Percentiles rank a stretch among this genome's conserved stretches.
These are phyloP conservation scores for Erythrobasidium hasegawianum DNA, from an alignment of 1,284 basidiomycete genomes.

Conservation along the genomic window DNA sequence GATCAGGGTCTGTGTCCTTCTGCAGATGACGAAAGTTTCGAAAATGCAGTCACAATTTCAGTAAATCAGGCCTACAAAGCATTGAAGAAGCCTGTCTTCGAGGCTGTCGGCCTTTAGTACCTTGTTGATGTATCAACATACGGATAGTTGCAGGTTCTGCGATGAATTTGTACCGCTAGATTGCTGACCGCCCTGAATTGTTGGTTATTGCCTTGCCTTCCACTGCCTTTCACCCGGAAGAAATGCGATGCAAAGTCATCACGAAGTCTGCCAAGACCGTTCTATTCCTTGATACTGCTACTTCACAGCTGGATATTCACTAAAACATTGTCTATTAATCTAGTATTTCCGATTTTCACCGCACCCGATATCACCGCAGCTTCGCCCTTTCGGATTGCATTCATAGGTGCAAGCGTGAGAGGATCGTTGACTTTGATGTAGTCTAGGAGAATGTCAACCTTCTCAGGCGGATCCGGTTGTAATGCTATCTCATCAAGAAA, in stretches of 20 bases:
- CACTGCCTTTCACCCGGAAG: too few relatives aligned
- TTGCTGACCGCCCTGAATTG: too few relatives aligned
- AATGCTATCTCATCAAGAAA: slow-evolving; percentile 49
- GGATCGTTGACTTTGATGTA: slow-evolving; percentile 88
- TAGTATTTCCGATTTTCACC: slow-evolving; percentile 77
- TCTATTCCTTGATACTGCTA: too few relatives aligned
- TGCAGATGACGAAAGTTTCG: slow-evolving; percentile 29
- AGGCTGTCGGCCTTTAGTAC: too few relatives aligned
- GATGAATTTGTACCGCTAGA: too few relatives aligned
- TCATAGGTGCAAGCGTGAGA: slow-evolving; percentile 58
- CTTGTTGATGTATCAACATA: not conserved
- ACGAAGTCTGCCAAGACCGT: too few relatives aligned
- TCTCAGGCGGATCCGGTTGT: slow-evolving; percentile 45
- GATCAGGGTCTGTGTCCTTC: not conserved
- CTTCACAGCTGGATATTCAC: slow-evolving; percentile 52
- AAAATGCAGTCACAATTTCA: slow-evolving; percentile 15
- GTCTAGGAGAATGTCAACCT: slow-evolving; percentile 65
- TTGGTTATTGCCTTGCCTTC: too few relatives aligned
- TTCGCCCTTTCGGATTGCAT: slow-evolving; percentile 42
- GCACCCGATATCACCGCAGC: slow-evolving; percentile 82
- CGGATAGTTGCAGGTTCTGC: not conserved
- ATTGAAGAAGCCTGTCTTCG: not conserved
- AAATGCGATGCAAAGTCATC: too few relatives aligned
- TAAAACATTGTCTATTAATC: slow-evolving; percentile 89
- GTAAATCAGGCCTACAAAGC: not conserved